phyloP scores from a whole-genome alignment of 1,284 basidiomycete species.

The Cystobasidium pallidum region DNA sequence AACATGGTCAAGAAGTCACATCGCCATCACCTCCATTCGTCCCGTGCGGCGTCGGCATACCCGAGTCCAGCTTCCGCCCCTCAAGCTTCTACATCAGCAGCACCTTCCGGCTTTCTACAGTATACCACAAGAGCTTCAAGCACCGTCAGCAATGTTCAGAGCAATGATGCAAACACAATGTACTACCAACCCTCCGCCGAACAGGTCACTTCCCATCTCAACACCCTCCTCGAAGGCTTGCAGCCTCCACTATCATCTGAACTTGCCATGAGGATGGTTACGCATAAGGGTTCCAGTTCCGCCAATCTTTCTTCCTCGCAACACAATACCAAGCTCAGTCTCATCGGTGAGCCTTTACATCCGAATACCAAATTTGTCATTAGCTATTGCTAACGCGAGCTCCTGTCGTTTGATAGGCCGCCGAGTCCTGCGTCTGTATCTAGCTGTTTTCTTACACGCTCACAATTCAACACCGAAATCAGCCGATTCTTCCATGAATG shows the following conservation, averaged over 20 bases:
- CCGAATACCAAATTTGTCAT: background rate
- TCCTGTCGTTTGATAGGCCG: conserved; percentile 19
- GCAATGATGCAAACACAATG: conserved; percentile 9
- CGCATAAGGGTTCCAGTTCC: conserved; percentile 43
- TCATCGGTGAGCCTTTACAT: conserved; percentile 29
- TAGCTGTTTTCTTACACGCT: conserved; percentile 40
- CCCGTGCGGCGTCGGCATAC: background rate
- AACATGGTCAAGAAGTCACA: background rate
- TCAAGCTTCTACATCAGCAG: conserved; percentile 16
- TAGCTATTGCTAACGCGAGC: background rate
- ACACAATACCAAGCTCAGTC: conserved; percentile 42
- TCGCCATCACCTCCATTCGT: background rate
- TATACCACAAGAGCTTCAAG: background rate
- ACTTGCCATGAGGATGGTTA: conserved; percentile 42
- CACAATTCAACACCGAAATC: conserved; percentile 37
- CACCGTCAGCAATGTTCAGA: background rate
- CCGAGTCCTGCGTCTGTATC: conserved; percentile 32
- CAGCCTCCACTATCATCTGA: conserved; percentile 38
- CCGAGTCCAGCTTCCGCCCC: background rate
- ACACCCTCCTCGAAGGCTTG: conserved; percentile 31
- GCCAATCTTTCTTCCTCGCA: conserved; percentile 20
- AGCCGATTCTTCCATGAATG: conserved; percentile 49
- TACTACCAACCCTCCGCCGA: conserved; percentile 23
- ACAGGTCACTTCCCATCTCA: conserved; percentile 36
- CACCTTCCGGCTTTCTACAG: background rate